Percentiles rank a stretch among this genome's conserved stretches.
Conservation (phyloP, 257 asterid genomes). For the Fraxinus americana region DNA sequence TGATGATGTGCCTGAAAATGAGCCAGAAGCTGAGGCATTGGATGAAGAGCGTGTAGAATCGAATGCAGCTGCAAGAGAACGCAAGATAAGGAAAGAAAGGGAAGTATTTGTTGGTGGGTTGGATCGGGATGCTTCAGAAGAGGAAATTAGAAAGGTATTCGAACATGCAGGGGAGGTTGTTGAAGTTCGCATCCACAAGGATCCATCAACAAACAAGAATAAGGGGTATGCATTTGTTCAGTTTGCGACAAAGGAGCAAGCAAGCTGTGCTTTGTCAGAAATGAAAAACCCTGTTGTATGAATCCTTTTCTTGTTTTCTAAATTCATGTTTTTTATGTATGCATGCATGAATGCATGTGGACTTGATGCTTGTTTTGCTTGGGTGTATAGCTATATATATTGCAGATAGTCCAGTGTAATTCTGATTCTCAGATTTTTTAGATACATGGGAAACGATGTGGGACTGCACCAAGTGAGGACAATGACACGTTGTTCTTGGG, state of each 20-base stretch:
- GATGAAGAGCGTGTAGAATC: constrained; percentile 55
- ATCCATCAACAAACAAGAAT: constrained; percentile 57
- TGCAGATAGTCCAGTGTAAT: constrained; percentile 7
- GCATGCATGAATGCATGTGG: not conserved
- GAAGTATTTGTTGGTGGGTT: constrained; percentile 73
- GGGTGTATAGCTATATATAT: not conserved
- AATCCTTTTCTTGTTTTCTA: constrained; percentile 12
- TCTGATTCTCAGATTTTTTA: constrained; percentile 31
- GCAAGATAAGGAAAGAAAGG: constrained; percentile 57
- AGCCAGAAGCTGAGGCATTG: constrained; percentile 41
- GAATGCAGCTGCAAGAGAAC: constrained; percentile 54
- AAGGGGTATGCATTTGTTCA: constrained; percentile 69
- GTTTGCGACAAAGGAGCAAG: constrained; percentile 66
- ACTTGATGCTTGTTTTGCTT: constrained; percentile 7
- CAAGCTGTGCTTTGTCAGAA: constrained; percentile 53
- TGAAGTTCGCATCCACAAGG: constrained; percentile 57
- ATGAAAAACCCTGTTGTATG: constrained; percentile 73
- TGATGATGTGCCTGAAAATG: constrained; percentile 38
- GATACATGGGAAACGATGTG: constrained; percentile 73
- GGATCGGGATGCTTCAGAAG: constrained; percentile 61
- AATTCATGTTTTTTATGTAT: not conserved
- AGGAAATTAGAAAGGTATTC: constrained; percentile 57
- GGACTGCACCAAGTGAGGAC: constrained; percentile 60
- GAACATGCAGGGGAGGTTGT: constrained; percentile 61
- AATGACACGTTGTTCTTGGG: constrained; percentile 66